Evolutionary conservation across 2,329 filamentous ascomycete genomes (phyloP).

Genomic region (Epichloe hybrida): DNA sequence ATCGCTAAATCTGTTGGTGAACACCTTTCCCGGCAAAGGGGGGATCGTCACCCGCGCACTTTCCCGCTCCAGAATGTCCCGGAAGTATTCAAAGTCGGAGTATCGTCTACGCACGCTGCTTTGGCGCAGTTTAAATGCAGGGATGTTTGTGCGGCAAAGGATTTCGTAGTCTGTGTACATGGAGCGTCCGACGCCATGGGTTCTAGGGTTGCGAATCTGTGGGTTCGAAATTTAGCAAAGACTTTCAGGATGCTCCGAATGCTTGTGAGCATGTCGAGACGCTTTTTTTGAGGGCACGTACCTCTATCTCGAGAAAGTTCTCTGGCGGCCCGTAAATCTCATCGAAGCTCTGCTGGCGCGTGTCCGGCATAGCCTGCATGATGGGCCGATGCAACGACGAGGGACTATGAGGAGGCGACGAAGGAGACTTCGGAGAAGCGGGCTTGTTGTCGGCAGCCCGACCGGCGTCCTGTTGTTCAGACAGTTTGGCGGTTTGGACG

Average conservation of each 20-base stretch:
- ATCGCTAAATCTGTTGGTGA: slow-evolving; percentile 95
- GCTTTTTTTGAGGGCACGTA: slow-evolving; percentile 23
- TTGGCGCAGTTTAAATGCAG: slow-evolving; percentile 90
- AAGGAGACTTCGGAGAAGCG: slow-evolving; percentile 2
- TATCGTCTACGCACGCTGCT: slow-evolving; percentile 85
- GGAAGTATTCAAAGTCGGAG: slow-evolving; percentile 97
- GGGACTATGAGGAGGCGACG: slow-evolving; percentile 19
- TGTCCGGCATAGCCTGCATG: slow-evolving; percentile 55
- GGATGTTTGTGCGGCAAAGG: slow-evolving; percentile 94
- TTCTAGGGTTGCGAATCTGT: slow-evolving; percentile 85
- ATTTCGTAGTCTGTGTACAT: slow-evolving; percentile 99
- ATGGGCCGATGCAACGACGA: slow-evolving; percentile 33
- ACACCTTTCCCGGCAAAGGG: slow-evolving; percentile 90
- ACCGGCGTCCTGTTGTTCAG: slow-evolving; percentile 23
- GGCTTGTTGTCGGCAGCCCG: slow-evolving; percentile 14
- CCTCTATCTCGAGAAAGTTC: slow-evolving; percentile 98
- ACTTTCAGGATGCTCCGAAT: neutral
- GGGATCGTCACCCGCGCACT: slow-evolving; percentile 90
- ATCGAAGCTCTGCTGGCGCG: slow-evolving; percentile 88
- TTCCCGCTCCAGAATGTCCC: slow-evolving; percentile 94
- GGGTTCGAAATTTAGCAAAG: neutral
- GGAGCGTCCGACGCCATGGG: slow-evolving; percentile 81
- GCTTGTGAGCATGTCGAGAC: neutral
- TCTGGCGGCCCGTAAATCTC: slow-evolving; percentile 98
- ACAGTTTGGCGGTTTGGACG: slow-evolving; percentile 27